Conservation (phyloP, 2,329 filamentous ascomycete species). For the Pseudogymnoascus sp. region DNA sequence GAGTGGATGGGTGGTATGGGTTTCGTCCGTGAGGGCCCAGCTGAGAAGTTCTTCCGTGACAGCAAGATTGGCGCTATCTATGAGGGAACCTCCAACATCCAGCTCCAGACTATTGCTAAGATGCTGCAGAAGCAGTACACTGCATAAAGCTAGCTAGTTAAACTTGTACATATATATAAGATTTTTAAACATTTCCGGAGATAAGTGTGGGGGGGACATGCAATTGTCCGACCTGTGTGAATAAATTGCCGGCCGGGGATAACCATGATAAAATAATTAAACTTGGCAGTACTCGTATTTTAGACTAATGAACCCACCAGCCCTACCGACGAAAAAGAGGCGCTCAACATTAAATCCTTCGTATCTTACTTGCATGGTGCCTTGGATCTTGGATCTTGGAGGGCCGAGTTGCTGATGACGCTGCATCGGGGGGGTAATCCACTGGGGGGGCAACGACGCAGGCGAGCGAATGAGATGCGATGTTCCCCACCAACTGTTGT, state of each 20-base stretch:
- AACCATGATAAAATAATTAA: background rate
- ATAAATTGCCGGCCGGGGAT: background rate
- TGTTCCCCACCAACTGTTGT: conserved; percentile 9
- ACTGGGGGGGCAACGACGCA: background rate
- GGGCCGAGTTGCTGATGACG: background rate
- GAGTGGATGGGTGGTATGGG: conserved; percentile 99
- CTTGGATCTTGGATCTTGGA: background rate
- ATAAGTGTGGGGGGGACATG: background rate
- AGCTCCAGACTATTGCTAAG: conserved; percentile 64
- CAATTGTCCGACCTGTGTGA: background rate
- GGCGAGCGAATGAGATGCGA: conserved; percentile 2
- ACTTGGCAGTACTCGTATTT: background rate
- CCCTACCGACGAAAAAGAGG: background rate
- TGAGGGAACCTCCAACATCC: conserved; percentile 78
- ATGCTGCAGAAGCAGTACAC: conserved; percentile 62
- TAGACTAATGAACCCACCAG: background rate
- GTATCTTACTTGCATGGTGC: background rate
- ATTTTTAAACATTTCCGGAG: background rate
- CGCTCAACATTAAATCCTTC: conserved; percentile 4
- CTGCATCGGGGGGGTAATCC: background rate
- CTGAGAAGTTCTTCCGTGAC: conserved; percentile 96
- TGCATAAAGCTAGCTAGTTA: conserved; percentile 29
- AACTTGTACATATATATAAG: background rate
- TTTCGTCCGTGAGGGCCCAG: conserved; percentile 90
- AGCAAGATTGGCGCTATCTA: conserved; percentile 99